A percentile compares a stretch with the other conserved stretches of the same genome.
phyloP scores from a whole-genome alignment of 2,329 filamentous ascomycete genomes.

The Teratosphaeria viscida region DNA sequence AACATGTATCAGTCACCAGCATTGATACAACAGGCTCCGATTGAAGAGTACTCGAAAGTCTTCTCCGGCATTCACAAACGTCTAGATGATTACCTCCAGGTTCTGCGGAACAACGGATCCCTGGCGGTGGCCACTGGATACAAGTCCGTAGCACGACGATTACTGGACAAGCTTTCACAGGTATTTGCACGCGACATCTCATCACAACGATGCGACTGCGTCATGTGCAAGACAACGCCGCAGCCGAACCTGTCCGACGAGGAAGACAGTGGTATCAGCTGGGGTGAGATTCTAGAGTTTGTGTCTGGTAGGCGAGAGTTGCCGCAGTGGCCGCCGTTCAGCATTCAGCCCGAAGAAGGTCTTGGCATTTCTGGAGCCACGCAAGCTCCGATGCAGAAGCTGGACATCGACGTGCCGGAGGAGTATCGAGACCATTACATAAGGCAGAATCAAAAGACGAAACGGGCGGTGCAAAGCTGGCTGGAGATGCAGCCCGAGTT shows the following conservation, averaged over 20 bases:
- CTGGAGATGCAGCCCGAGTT: slow-evolving; percentile 68
- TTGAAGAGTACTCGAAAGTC: slow-evolving; percentile 38
- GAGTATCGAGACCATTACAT: slow-evolving; percentile 90
- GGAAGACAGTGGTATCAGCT: slow-evolving; percentile 61
- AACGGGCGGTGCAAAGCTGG: slow-evolving; percentile 85
- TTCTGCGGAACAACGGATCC: slow-evolving; percentile 75
- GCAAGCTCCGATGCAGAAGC: slow-evolving; percentile 57
- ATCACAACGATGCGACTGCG: slow-evolving; percentile 70
- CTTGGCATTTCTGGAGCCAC: slow-evolving; percentile 46
- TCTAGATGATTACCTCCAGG: slow-evolving; percentile 74
- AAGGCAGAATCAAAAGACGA: slow-evolving; percentile 83
- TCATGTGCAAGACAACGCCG: slow-evolving; percentile 59
- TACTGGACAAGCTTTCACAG: slow-evolving; percentile 83
- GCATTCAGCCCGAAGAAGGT: slow-evolving; percentile 47
- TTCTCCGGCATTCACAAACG: slow-evolving; percentile 77
- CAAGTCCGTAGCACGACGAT: slow-evolving; percentile 77
- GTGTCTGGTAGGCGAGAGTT: slow-evolving; percentile 81
- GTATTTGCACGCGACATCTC: slow-evolving; percentile 92
- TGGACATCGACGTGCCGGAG: slow-evolving; percentile 89
- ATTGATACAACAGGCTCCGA: slow-evolving; percentile 23
- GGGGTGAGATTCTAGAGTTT: slow-evolving; percentile 90
- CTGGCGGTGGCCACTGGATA: slow-evolving; percentile 93
- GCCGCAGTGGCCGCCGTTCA: slow-evolving; percentile 81
- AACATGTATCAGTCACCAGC: slow-evolving; percentile 49
- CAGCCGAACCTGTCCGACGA: slow-evolving; percentile 39